Percentiles rank a stretch among this genome's conserved stretches.
Conservation (phyloP, 306 rosid species). For the Quercus dentata region DNA sequence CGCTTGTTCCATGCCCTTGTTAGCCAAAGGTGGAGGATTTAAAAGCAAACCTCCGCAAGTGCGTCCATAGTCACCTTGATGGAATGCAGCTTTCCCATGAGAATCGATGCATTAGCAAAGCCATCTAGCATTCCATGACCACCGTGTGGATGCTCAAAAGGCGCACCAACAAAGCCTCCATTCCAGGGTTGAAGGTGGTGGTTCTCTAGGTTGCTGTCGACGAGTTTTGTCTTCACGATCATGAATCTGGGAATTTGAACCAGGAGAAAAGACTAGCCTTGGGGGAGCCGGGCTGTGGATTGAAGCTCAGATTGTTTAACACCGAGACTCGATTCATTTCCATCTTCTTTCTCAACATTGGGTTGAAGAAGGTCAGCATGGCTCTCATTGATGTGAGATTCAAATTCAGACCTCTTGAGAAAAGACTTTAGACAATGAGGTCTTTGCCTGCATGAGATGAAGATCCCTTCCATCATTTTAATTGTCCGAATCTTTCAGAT, state of each 20-base stretch:
- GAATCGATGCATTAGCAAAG: constrained; percentile 34
- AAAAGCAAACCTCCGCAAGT: constrained; percentile 23
- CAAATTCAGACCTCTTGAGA: constrained; percentile 67
- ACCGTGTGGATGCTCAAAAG: constrained; percentile 47
- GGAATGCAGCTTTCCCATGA: constrained; percentile 40
- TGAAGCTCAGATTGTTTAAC: constrained; percentile 64
- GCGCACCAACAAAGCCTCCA: constrained; percentile 51
- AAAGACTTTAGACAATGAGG: constrained; percentile 97
- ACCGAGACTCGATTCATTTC: constrained; percentile 12
- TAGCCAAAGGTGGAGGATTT: constrained; percentile 28
- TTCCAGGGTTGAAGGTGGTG: constrained; percentile 70
- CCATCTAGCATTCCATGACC: constrained; percentile 34
- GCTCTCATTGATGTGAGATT: constrained; percentile 76
- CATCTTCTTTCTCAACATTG: constrained; percentile 76
- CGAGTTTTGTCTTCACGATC: constrained; percentile 77
- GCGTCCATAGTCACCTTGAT: constrained; percentile 43
- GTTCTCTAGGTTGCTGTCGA: constrained; percentile 76
- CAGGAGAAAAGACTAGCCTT: constrained; percentile 73
- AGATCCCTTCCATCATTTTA: constrained; percentile 98
- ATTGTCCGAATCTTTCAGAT: constrained; percentile 92
- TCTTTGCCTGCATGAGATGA: constrained; percentile 91
- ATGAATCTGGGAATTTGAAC: constrained; percentile 66
- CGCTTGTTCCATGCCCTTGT: constrained; percentile 35
- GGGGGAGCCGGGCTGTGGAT: constrained; percentile 65
- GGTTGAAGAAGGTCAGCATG: constrained; percentile 75